These are phyloP conservation scores for Penicillium freii DNA, from an alignment of 2,329 filamentous ascomycete species.

Conservation along the genomic window DNA sequence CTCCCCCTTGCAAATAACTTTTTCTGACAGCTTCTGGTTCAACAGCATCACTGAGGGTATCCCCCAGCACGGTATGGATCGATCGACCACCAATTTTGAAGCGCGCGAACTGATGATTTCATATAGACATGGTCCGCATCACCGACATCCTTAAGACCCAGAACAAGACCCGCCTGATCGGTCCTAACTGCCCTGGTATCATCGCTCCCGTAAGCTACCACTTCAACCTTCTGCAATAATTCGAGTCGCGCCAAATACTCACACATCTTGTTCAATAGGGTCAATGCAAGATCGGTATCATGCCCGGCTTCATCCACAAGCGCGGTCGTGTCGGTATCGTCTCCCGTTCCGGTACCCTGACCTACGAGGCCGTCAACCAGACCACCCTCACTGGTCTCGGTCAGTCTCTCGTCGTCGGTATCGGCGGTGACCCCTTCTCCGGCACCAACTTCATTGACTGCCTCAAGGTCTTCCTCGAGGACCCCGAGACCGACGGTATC, in stretches of 20 bases:
- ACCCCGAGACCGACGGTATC: conserved; percentile 95
- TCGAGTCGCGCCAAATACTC: conserved; percentile 7
- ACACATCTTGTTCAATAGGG: conserved; percentile 53
- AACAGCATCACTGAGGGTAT: conserved; percentile 87
- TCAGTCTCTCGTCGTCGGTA: conserved; percentile 96
- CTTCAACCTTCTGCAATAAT: not conserved
- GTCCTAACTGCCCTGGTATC: conserved; percentile 97
- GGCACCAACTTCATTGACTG: conserved; percentile 99
- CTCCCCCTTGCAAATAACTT: conserved; percentile 3
- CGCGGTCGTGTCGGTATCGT: conserved; percentile 98
- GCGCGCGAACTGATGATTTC: conserved; percentile 19
- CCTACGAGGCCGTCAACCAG: conserved; percentile 99
- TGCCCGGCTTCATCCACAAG: conserved; percentile 99
- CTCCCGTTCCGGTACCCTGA: conserved; percentile 94
- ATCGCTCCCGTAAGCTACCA: conserved; percentile 65
- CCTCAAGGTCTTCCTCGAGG: conserved; percentile 92
- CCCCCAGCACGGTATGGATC: conserved; percentile 79
- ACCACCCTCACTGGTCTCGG: conserved; percentile 95
- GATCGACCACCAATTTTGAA: not conserved
- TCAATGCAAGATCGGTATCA: conserved; percentile 99
- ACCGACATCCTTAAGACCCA: conserved; percentile 97
- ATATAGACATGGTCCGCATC: conserved; percentile 93
- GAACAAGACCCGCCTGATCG: conserved; percentile 92
- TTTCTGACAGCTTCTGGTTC: conserved; percentile 13
- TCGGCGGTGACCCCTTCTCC: conserved; percentile 97